Conservation (phyloP, 1,139 yeast species). For the Suhomyces coccinellae region DNA sequence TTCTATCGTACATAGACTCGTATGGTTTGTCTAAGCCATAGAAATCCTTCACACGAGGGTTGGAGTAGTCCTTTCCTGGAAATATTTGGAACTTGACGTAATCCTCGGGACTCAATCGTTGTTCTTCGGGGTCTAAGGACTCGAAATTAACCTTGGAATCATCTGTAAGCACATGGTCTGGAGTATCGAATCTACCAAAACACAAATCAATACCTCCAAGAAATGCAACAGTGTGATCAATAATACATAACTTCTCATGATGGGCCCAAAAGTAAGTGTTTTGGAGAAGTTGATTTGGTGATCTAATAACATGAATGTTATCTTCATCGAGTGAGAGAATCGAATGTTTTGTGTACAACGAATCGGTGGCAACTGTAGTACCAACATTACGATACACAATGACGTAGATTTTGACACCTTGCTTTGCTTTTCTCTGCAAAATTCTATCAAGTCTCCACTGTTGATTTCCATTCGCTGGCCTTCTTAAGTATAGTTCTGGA, state of each 20-base stretch:
- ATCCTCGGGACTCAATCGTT: slow-evolving; percentile 33
- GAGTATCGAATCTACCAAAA: slow-evolving; percentile 94
- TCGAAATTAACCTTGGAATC: slow-evolving; percentile 53
- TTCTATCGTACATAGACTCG: slow-evolving; percentile 89
- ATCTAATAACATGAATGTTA: slow-evolving; percentile 86
- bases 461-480: slow-evolving; percentile 96
- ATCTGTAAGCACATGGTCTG: slow-evolving; percentile 88
- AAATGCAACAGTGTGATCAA: slow-evolving; percentile 88
- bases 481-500: slow-evolving; percentile 87
- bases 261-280: slow-evolving; percentile 98
- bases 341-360: slow-evolving; percentile 91
- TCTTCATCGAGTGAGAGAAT: slow-evolving; percentile 76
- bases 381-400: slow-evolving; percentile 96
- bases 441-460: slow-evolving; percentile 90
- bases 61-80: slow-evolving; percentile 97
- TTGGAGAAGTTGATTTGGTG: slow-evolving; percentile 93
- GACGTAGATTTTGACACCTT: slow-evolving; percentile 91
- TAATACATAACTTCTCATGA: slow-evolving; percentile 86
- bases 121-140: slow-evolving; percentile 29
- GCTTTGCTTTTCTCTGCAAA: slow-evolving; percentile 84
- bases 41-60: slow-evolving; percentile 91
- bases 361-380: slow-evolving; percentile 88
- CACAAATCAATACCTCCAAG: slow-evolving; percentile 96
- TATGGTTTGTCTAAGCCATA: slow-evolving; percentile 78
- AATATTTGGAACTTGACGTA: slow-evolving; percentile 63